Conservation (phyloP, 176 grass and related monocot genomes). For the Musa itinerans region DNA sequence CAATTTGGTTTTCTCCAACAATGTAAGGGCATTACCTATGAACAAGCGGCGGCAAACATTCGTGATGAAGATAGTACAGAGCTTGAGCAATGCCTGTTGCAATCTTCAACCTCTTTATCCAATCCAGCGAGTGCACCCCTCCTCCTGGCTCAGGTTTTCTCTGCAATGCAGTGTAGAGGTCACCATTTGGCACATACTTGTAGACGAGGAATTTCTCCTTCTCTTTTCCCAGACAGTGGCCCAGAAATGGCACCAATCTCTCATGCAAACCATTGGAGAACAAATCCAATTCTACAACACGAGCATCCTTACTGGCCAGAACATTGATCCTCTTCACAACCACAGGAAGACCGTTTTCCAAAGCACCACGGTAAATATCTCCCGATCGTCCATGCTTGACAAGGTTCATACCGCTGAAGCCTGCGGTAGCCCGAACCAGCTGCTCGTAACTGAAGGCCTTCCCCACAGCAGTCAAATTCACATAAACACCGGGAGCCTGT, state of each 20-base stretch:
- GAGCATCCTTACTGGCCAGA: conserved; percentile 32
- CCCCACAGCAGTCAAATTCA: conserved; percentile 21
- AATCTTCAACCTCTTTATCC: conserved; percentile 94
- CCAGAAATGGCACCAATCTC: conserved; percentile 67
- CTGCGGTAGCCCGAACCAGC: conserved; percentile 43
- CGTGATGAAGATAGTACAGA: conserved; percentile 75
- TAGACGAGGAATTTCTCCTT: conserved; percentile 62
- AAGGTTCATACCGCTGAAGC: conserved; percentile 57
- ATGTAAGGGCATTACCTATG: conserved; percentile 50
- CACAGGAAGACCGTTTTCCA: conserved; percentile 55
- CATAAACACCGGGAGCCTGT: conserved; percentile 25
- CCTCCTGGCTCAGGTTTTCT: conserved; percentile 35
- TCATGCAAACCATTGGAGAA: conserved; percentile 46
- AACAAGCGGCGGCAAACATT: conserved; percentile 69
- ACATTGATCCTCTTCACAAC: conserved; percentile 52
- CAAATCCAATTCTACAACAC: conserved; percentile 48
- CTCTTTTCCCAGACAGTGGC: conserved; percentile 39
- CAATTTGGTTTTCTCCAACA: neutral
- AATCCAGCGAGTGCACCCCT: conserved; percentile 65
- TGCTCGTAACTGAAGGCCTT: conserved; percentile 59
- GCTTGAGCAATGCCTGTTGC: conserved; percentile 73
- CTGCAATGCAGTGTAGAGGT: conserved; percentile 59
- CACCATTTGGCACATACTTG: conserved; percentile 61
- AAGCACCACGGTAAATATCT: conserved; percentile 48
- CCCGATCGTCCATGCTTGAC: conserved; percentile 60